Percentiles rank a stretch among this genome's conserved stretches.
phyloP scores from a whole-genome alignment of 305 asterid genomes.

The Stenogyne calaminthoides region DNA sequence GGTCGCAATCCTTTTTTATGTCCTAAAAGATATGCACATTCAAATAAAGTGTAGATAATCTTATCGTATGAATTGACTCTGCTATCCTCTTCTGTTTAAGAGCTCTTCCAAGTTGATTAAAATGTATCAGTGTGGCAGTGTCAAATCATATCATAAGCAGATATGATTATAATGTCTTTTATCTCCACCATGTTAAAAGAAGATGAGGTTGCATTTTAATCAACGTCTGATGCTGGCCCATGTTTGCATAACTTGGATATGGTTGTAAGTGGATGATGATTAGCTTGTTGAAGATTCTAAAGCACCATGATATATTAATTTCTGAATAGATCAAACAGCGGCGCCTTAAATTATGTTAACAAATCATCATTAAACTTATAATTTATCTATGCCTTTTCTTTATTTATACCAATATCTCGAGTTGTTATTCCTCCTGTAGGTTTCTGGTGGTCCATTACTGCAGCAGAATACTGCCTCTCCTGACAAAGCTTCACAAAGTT shows the following conservation, averaged over 20 bases:
- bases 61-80: neutral
- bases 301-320: neutral
- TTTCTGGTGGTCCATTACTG: conserved; percentile 43
- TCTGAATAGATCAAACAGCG: neutral
- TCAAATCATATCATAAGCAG: neutral
- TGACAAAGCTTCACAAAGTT: conserved; percentile 43
- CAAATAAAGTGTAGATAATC: neutral
- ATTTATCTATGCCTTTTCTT: neutral
- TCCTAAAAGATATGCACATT: neutral
- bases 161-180: neutral
- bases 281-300: conserved; percentile 11
- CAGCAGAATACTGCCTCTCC: conserved; percentile 49
- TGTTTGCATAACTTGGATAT: neutral
- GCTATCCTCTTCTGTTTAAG: neutral
- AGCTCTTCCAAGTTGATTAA: neutral
- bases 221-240: neutral
- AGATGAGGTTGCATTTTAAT: neutral
- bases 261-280: neutral
- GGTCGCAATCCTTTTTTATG: neutral
- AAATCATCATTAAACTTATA: neutral
- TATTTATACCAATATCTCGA: neutral
- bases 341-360: neutral
- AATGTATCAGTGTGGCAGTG: neutral
- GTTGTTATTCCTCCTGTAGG: conserved; percentile 42
- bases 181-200: neutral